Evolutionary conservation across 495 filamentous ascomycete genomes (phyloP).

Genomic region (Trichocladium uniseriatum): DNA sequence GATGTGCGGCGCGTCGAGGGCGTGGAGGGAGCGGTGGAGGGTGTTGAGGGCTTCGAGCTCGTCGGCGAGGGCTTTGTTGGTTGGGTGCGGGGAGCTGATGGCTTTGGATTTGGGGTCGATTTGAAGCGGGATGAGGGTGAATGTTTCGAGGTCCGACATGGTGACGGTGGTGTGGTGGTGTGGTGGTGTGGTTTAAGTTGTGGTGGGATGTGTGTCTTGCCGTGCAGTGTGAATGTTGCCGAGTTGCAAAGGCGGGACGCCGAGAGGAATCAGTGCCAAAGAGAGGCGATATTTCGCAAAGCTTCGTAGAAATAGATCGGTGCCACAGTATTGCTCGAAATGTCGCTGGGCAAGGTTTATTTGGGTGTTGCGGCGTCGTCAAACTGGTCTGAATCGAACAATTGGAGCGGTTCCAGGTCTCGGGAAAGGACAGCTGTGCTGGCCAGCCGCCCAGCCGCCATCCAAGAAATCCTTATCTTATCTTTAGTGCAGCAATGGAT

Average conservation of each 20-base stretch:
- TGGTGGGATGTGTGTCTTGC: slow-evolving; percentile 5
- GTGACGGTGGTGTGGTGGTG: slow-evolving; percentile 10
- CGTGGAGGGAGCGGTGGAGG: slow-evolving; percentile 63
- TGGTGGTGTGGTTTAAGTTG: background rate
- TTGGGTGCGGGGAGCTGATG: slow-evolving; percentile 30
- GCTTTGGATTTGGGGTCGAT: slow-evolving; percentile 73
- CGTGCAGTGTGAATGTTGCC: no score
- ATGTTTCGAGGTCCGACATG: slow-evolving; percentile 63
- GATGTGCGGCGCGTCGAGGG: slow-evolving; percentile 43
- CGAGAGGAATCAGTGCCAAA: no score
- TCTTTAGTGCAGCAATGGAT: background rate
- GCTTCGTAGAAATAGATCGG: no score
- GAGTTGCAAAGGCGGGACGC: no score
- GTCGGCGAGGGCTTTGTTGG: slow-evolving; percentile 39
- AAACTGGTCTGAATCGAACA: background rate
- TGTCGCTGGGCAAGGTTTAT: no score
- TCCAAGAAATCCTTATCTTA: slow-evolving; percentile 10
- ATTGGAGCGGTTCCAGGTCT: background rate
- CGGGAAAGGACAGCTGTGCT: slow-evolving; percentile 14
- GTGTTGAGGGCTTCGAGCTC: slow-evolving; percentile 64
- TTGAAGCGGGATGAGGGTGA: slow-evolving; percentile 69
- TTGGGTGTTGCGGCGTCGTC: background rate
- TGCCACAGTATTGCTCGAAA: no score
- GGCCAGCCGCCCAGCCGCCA: background rate
- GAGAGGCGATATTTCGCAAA: no score